These are phyloP conservation scores for Penicillium capsulatum DNA, from an alignment of 2,329 filamentous ascomycete species.

Conservation along the genomic window DNA sequence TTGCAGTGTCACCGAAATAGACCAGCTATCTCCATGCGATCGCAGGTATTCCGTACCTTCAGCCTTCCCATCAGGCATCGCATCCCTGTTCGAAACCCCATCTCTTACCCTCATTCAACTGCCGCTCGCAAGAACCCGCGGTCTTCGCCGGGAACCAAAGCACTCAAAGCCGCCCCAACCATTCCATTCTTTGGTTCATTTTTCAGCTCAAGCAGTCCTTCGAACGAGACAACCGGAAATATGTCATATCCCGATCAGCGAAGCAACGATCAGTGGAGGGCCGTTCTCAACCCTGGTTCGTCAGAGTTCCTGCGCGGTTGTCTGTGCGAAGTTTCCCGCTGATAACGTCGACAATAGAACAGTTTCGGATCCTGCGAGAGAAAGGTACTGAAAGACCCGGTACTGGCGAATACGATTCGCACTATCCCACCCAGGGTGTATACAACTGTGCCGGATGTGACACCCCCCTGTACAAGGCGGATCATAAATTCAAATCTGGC, in stretches of 20 bases:
- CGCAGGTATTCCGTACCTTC: conserved; percentile 22
- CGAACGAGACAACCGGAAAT: conserved; percentile 33
- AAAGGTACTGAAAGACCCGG: conserved; percentile 84
- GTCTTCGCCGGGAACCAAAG: conserved; percentile 33
- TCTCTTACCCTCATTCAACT: conserved; percentile 17
- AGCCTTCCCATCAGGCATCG: conserved; percentile 19
- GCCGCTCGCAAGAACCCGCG: conserved; percentile 14
- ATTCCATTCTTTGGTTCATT: conserved; percentile 75
- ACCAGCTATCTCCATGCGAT: conserved; percentile 25
- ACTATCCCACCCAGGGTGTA: conserved; percentile 68
- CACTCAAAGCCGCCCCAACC: conserved; percentile 63
- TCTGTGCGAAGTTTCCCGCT: neutral
- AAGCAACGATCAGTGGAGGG: conserved; percentile 79
- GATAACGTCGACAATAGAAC: conserved; percentile 57
- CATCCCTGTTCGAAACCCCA: conserved; percentile 11
- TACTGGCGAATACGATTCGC: conserved; percentile 81
- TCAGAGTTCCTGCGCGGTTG: conserved; percentile 5
- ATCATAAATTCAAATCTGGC: conserved; percentile 91
- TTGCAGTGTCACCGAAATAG: too few relatives aligned
- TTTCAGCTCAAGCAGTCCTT: conserved; percentile 60
- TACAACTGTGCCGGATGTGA: conserved; percentile 86
- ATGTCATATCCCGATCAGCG: conserved; percentile 73
- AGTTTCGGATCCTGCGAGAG: conserved; percentile 88
- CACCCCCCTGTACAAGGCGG: conserved; percentile 84
- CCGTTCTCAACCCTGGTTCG: conserved; percentile 69